Percentiles rank a stretch among this genome's conserved stretches.
Evolutionary conservation across 2,329 filamentous ascomycete genomes (phyloP).

Genomic region (Stachybotrys chlorohalonatus): DNA sequence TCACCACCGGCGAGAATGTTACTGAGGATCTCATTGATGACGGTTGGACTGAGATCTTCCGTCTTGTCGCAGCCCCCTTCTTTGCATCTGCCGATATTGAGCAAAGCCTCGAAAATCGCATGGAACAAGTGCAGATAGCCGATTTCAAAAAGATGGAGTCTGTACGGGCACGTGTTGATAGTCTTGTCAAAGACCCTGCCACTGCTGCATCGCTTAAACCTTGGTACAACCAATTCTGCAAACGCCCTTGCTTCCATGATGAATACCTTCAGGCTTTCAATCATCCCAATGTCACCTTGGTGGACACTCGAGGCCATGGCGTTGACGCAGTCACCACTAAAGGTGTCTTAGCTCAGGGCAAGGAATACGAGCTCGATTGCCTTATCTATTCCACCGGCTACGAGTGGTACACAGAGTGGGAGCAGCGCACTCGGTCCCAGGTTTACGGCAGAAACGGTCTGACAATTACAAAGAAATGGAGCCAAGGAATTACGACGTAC

Average conservation of each 20-base stretch:
- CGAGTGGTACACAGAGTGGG: no score
- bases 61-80: no score
- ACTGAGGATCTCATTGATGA: conserved; percentile 37
- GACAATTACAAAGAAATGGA: no score
- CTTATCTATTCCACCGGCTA: no score
- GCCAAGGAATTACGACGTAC: no score
- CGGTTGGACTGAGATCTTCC: conserved; percentile 27
- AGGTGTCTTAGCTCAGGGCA: conserved; percentile 36
- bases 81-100: conserved; percentile 12
- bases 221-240: conserved; percentile 55
- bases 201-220: conserved; percentile 45
- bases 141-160: conserved; percentile 32
- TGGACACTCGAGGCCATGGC: conserved; percentile 50
- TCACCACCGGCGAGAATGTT: conserved; percentile 31
- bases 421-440: no score
- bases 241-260: conserved; percentile 54
- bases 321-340: conserved; percentile 33
- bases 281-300: conserved; percentile 43
- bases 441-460: no score
- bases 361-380: conserved; percentile 25
- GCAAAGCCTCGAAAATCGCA: neutral
- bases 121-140: conserved; percentile 20
- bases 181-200: conserved; percentile 37
- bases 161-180: conserved; percentile 34
- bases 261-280: conserved; percentile 53